These are phyloP conservation scores for Pichia cabralensis DNA, from an alignment of 805 yeast genomes.

Conservation along the genomic window DNA sequence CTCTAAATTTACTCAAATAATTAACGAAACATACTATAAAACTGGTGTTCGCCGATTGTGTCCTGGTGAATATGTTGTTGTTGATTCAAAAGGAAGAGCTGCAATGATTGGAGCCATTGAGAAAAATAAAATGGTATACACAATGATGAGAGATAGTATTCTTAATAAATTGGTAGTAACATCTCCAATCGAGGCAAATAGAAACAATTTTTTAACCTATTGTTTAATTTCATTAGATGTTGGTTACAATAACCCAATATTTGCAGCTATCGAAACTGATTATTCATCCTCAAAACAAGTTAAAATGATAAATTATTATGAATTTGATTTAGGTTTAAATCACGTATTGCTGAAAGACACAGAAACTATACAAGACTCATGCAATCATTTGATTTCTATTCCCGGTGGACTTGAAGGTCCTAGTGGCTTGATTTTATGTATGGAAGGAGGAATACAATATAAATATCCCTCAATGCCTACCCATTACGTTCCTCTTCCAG, in stretches of 20 bases:
- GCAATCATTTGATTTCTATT: slow-evolving; percentile 50
- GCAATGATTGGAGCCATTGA: slow-evolving; percentile 65
- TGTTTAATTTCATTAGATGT: slow-evolving; percentile 55
- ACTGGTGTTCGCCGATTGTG: slow-evolving; percentile 64
- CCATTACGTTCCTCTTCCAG: slow-evolving; percentile 46
- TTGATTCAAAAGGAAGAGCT: slow-evolving; percentile 68
- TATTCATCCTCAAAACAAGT: slow-evolving; percentile 22
- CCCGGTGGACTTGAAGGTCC: slow-evolving; percentile 70
- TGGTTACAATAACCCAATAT: slow-evolving; percentile 73
- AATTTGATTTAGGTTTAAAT: slow-evolving; percentile 78
- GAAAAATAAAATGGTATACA: slow-evolving; percentile 60
- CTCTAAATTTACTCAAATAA: slow-evolving; percentile 28
- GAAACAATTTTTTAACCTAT: slow-evolving; percentile 42
- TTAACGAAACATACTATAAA: slow-evolving; percentile 62
- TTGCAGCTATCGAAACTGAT: slow-evolving; percentile 69
- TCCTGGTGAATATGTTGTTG: slow-evolving; percentile 64
- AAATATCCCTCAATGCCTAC: slow-evolving; percentile 30
- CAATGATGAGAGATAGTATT: slow-evolving; percentile 36
- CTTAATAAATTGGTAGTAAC: slow-evolving; percentile 41
- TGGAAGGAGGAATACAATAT: slow-evolving; percentile 44
- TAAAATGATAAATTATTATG: slow-evolving; percentile 51
- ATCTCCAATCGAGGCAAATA: slow-evolving; percentile 65
- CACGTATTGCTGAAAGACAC: slow-evolving; percentile 49
- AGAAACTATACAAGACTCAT: slow-evolving; percentile 27
- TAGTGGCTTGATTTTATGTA: slow-evolving; percentile 59